Conservation (phyloP, 2,329 filamentous ascomycete species). For the Ilyonectria sp. region DNA sequence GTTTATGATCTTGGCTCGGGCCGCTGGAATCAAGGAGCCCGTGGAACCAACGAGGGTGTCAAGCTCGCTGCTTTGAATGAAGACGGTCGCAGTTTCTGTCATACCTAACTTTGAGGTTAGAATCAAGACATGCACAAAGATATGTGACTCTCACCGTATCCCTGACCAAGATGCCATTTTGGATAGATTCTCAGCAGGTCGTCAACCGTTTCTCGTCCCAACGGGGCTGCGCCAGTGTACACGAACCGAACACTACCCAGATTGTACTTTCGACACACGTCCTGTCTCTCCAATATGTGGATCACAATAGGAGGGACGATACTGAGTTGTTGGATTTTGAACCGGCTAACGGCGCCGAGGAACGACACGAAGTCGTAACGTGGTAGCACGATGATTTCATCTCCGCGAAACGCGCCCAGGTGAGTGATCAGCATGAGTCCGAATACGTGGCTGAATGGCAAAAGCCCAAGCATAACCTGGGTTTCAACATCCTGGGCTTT, state of each 20-base stretch:
- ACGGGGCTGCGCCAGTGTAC: slow-evolving; percentile 24
- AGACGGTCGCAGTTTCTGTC: slow-evolving; percentile 12
- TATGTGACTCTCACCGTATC: slow-evolving; percentile 6
- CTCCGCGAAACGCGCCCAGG: slow-evolving; percentile 76
- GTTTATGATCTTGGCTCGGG: slow-evolving; percentile 12
- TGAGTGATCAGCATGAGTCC: slow-evolving; percentile 80
- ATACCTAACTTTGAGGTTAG: not conserved
- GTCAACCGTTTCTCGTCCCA: slow-evolving; percentile 9
- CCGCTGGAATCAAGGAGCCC: slow-evolving; percentile 5
- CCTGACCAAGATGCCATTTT: slow-evolving; percentile 19
- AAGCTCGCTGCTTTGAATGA: slow-evolving; percentile 6
- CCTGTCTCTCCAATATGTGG: slow-evolving; percentile 29
- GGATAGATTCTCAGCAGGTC: slow-evolving; percentile 4
- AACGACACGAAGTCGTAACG: slow-evolving; percentile 80
- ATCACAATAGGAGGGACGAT: slow-evolving; percentile 41
- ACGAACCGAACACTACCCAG: slow-evolving; percentile 35
- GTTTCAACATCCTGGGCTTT: slow-evolving; percentile 7
- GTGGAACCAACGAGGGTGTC: slow-evolving; percentile 10
- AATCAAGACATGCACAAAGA: not conserved
- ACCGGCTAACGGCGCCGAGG: slow-evolving; percentile 67
- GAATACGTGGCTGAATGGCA: slow-evolving; percentile 87
- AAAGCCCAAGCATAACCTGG: slow-evolving; percentile 67
- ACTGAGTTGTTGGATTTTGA: slow-evolving; percentile 38
- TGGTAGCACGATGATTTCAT: slow-evolving; percentile 78
- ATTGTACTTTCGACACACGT: slow-evolving; percentile 36